Evolutionary conservation across 1,139 yeast species (phyloP).

Genomic region (Saccharomyces uvarum): DNA sequence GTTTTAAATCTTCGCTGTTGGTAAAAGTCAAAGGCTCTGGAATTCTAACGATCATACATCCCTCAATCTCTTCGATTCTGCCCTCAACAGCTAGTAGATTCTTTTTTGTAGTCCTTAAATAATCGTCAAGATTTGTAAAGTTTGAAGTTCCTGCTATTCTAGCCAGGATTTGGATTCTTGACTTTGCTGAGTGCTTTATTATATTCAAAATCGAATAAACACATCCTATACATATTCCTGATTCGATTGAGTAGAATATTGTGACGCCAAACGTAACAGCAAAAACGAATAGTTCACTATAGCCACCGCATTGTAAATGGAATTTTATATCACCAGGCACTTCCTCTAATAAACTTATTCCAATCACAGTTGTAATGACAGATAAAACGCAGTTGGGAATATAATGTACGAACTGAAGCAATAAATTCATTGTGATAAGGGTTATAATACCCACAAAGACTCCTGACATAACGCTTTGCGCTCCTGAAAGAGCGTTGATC

Average conservation of each 20-base stretch:
- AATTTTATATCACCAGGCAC: conserved; percentile 74
- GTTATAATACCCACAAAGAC: conserved; percentile 72
- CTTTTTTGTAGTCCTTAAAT: conserved; percentile 6
- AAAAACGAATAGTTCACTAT: conserved; percentile 69
- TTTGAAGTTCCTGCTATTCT: conserved; percentile 70
- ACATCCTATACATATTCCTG: conserved; percentile 83
- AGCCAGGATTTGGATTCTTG: conserved; percentile 84
- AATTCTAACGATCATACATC: conserved; percentile 75
- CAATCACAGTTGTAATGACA: conserved; percentile 75
- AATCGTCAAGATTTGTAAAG: conserved; percentile 70
- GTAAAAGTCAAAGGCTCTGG: conserved; percentile 94
- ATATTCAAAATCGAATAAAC: conserved; percentile 73
- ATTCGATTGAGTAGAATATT: conserved; percentile 74
- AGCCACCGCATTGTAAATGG: conserved; percentile 69
- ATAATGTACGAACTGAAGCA: conserved; percentile 58
- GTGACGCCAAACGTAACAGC: conserved; percentile 66
- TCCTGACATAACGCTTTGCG: conserved; percentile 77
- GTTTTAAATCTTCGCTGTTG: conserved; percentile 74
- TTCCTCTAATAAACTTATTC: conserved; percentile 72
- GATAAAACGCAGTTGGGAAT: conserved; percentile 78
- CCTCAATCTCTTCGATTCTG: conserved; percentile 65
- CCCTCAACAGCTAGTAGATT: conserved; percentile 7
- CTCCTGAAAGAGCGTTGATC: conserved; percentile 79
- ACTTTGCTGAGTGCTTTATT: conserved; percentile 74
- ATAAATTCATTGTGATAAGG: conserved; percentile 51